Evolutionary conservation across 2,329 filamentous ascomycete genomes (phyloP), one percentile per base, ranked within the genome.

Genomic region (Colletotrichum lupini): DNA sequence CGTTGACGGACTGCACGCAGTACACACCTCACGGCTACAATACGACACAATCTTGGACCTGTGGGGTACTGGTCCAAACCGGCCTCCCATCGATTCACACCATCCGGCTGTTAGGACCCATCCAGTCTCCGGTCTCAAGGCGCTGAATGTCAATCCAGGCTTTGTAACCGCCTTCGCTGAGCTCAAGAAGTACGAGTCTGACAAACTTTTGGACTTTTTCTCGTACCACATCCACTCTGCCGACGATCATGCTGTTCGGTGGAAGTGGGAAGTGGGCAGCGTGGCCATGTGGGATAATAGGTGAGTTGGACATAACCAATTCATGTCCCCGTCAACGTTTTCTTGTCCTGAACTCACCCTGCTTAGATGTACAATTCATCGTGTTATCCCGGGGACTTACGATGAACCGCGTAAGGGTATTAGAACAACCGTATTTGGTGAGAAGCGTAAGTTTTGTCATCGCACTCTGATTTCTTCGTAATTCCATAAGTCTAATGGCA

Each of bases 271-370:
- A 0, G 83, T 85, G 7, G 86, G 86, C 0, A 85, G 83, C 35
- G 83, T 87, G 5, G 86, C 86, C 1, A 85, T 88, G 78, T 88
- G 86, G 86, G 87, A 88, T 67, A 88, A 88, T 74, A 76, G 84
- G 79, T 82, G 5, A 42, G 37, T 42, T 42, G 37, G 14, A 42
- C 37, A 42, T 16, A 7, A 42, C 37, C 14, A 16, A 7, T 42
- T 16, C 14, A 42, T 14, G 14, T 16, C 37, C 16, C 3, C 37
- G 16, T 42, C 14, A 42, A 2, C 37, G 37, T 42, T 16, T 19
- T 16, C 32, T 14, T 19, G 4, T 9, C 55, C 26, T 5, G 8
- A 16, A 5, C 37, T 7, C 14, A 37, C 56, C 52, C 53, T 30
- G 68, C 76, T 52, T 79, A 79, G 80, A 67, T 80, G 81, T 75